Evolutionary conservation across 2,329 filamentous ascomycete genomes (phyloP), one percentile per base, ranked within the genome.

Genomic region (Cladophialophora psammophila): DNA sequence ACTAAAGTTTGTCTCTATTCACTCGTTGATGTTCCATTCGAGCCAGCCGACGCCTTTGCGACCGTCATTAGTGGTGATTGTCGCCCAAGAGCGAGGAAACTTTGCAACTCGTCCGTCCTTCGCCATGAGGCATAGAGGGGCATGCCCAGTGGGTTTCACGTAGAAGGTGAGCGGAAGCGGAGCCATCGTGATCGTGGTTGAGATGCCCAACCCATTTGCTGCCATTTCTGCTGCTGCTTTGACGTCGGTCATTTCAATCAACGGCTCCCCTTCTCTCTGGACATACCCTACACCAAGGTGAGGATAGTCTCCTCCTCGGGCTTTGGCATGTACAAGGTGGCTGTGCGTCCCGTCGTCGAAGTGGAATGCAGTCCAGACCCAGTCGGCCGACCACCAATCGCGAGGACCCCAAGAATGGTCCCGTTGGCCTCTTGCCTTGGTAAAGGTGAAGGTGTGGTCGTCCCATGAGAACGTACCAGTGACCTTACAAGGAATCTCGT

Each of bases 381-480:
- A 62, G 48, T 62, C 59, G 9, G 59, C 59, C 12, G 45, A 45
- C 59, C 59, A 62, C 59, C 59, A 62, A 32, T 62, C 45, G 32
- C 59, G 59, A n/a, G 45, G 34, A 31, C 59, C 59, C 59, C 59
- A 62, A 5, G 38, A 48, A 31, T 62, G 59, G 31, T 62, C 45
- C 8, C 59, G 59, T 32, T 62, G 59, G 31, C 59, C 59, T 35
- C 20, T 13, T 6, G 59, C 59, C 34, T 42, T 38, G 48, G 20
- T 53, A 26, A 62, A 48, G 13, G 38, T 38, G 48, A 53, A 52
- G 13, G 42, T 18, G 5, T 52, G 20, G n/a, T 53, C 42, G 38
- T 38, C 38, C 45, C 38, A 42, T n/a, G 59, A 38, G 50, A 62
- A 38, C 6, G 42, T 52, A 13, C 45, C 59, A 8, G 31, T 62